Evolutionary conservation across 2,329 filamentous ascomycete genomes (phyloP).

Genomic region (Coniella lustricola): DNA sequence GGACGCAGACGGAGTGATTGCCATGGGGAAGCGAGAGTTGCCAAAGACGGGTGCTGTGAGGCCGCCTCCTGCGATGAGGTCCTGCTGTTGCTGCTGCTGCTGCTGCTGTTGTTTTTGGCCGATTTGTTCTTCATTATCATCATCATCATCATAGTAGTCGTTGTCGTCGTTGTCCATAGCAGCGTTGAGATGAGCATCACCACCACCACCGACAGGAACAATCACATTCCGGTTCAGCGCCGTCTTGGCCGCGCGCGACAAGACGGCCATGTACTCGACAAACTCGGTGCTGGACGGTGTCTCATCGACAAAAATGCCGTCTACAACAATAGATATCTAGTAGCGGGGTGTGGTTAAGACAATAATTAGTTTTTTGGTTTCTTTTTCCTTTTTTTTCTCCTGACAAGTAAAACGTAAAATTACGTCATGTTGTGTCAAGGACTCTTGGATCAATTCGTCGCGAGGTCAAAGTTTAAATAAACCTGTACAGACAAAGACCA

Average conservation of each 20-base stretch:
- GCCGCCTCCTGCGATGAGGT: background rate
- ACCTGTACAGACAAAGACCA: no score
- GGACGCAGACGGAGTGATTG: slow-evolving; percentile 6
- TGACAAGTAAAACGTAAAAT: no score
- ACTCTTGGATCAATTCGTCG: no score
- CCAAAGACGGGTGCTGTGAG: slow-evolving; percentile 1
- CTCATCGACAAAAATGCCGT: slow-evolving; percentile 44
- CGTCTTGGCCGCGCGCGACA: slow-evolving; percentile 16
- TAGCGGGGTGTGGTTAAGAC: background rate
- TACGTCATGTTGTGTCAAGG: no score
- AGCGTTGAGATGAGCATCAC: background rate
- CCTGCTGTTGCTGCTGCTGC: background rate
- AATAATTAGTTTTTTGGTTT: background rate
- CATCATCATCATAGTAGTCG: background rate
- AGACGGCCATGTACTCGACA: slow-evolving; percentile 20
- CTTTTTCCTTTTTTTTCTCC: no score
- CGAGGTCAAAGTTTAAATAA: no score
- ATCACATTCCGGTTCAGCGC: slow-evolving; percentile 12
- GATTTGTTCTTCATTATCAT: background rate
- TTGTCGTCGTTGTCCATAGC: no score
- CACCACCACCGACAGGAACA: background rate
- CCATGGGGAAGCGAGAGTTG: slow-evolving; percentile 3
- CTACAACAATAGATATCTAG: slow-evolving; percentile 28
- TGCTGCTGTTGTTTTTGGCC: background rate
- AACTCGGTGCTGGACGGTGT: slow-evolving; percentile 26